Percentiles rank a stretch among this genome's conserved stretches.
Conservation (phyloP, 2,329 filamentous ascomycete genomes). For the Fusarium veterinarium region DNA sequence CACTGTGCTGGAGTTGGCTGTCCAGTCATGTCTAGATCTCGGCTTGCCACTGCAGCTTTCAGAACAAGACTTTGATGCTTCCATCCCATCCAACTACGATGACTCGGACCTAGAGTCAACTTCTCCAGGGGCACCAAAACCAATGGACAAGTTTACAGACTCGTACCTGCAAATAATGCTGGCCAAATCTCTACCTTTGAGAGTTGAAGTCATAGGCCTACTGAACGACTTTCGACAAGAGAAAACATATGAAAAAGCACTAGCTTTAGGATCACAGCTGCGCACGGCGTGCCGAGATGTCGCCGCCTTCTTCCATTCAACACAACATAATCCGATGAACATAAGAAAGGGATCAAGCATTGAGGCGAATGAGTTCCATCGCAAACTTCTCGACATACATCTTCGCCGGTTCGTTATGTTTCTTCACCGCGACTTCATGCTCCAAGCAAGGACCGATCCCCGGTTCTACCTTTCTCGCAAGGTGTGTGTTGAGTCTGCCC, state of each 20-base stretch:
- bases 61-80: slow-evolving; percentile 34
- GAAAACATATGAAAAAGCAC: slow-evolving; percentile 37
- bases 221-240: slow-evolving; percentile 40
- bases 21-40: slow-evolving; percentile 42
- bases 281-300: slow-evolving; percentile 40
- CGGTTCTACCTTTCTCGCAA: slow-evolving; percentile 45
- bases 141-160: slow-evolving; percentile 32
- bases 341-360: slow-evolving; percentile 6
- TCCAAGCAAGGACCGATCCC: slow-evolving; percentile 36
- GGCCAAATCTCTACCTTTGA: slow-evolving; percentile 35
- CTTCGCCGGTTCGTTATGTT: slow-evolving; percentile 44
- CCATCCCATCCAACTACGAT: slow-evolving; percentile 38
- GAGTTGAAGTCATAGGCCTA: slow-evolving; percentile 35
- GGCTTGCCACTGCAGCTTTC: slow-evolving; percentile 38
- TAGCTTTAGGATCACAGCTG: slow-evolving; percentile 35
- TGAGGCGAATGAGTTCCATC: slow-evolving; percentile 37
- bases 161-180: slow-evolving; percentile 39
- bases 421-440: slow-evolving; percentile 45
- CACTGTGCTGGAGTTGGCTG: slow-evolving; percentile 38
- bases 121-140: neutral
- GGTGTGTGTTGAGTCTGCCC: slow-evolving; percentile 39
- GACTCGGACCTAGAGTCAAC: slow-evolving; percentile 36
- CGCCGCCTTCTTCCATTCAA: slow-evolving; percentile 37
- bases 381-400: slow-evolving; percentile 41
- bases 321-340: neutral